Base-by-base conservation (phyloP, 352 stramenopile genomes). In the Globisporangium heterothallicum region DNA sequence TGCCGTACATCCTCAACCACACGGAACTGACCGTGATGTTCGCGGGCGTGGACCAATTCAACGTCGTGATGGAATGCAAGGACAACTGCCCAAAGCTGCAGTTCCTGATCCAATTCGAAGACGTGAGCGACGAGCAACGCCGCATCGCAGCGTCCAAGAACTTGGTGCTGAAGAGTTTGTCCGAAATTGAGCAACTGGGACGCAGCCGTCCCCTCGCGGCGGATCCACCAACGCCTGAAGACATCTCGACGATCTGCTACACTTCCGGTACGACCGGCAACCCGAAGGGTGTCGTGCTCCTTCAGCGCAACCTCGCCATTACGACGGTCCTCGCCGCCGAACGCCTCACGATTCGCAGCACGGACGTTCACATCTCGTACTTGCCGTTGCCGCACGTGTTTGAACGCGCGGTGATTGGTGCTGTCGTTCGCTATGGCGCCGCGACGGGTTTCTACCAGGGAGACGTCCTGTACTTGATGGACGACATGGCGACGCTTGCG, bases 331-430 rank as follows among this genome's bases (percentile, higher is more conserved):
- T 61, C 24, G 41, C 55, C 0, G 56, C 58, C 9, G 61, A 82
- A 32, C 64, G 70, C 8, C 41, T 85, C 30, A 27, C 16, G 1
- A 56, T 84, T 25, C 12, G 47, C 2, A 9, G 60, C 3, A 74
- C 64, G 5, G 93, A 98, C 65, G 75, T 97, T 24, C 93, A 99
- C 62, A 71, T 98, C 30, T 97, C 86, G 26, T 99, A 99, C 68
- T 72, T 99, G 53, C 96, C 96, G 10, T 63, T 99, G 41, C 82
- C 96, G 1, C 96, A 99, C 69, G 96, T 99, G 45, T 98, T 98
- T 59, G 96, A 99, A 72, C 78, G 95, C 12, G 74, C 86, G 7
- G 79, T 98, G 18, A 86, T 96, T 12, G 81, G 72, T 14, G 75
- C 79, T 6, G 76, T 98, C 72, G 14, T 93, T 89, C 68, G 76